A percentile compares a stretch with the other conserved stretches of the same genome.
These are phyloP conservation scores for Arabis alpina DNA, from an alignment of 345 rosid genomes.

Conservation along the genomic window DNA sequence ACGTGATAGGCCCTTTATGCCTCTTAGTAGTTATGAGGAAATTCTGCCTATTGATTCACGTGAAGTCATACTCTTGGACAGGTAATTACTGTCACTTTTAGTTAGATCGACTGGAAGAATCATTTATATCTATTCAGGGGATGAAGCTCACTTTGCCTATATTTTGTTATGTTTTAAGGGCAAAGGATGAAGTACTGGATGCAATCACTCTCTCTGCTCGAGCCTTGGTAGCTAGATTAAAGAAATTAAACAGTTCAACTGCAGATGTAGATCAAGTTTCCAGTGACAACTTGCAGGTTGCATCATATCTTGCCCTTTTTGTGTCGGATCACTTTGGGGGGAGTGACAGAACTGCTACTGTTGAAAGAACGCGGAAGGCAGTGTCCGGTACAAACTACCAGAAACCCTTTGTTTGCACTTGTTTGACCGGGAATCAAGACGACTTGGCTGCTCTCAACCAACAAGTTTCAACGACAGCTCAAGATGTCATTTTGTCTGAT, in stretches of 20 bases:
- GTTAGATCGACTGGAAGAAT: not conserved
- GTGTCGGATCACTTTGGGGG: constrained; percentile 99
- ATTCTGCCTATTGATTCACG: constrained; percentile 74
- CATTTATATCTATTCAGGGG: constrained; percentile 10
- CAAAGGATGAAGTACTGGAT: constrained; percentile 86
- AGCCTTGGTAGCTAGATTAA: constrained; percentile 61
- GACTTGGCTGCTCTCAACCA: constrained; percentile 43
- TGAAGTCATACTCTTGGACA: constrained; percentile 95
- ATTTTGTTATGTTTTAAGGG: constrained; percentile 48
- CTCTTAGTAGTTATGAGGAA: constrained; percentile 63
- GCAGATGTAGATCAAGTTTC: constrained; percentile 49
- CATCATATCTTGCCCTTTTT: constrained; percentile 85
- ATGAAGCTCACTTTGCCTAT: constrained; percentile 13
- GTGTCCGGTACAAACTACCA: constrained; percentile 82
- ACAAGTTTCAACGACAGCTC: constrained; percentile 45
- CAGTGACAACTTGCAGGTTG: constrained; percentile 63
- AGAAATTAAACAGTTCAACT: constrained; percentile 51
- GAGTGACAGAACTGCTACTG: constrained; percentile 67
- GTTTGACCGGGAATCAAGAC: constrained; percentile 76
- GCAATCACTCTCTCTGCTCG: constrained; percentile 77
- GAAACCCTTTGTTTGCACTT: constrained; percentile 91
- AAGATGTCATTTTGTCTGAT: constrained; percentile 65
- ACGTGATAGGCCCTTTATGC: constrained; percentile 88
- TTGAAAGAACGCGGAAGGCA: constrained; percentile 73
- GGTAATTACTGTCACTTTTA: constrained; percentile 50